These are phyloP conservation scores for Talaromyces nanjingensis DNA, from an alignment of 495 filamentous ascomycete genomes.

Conservation along the genomic window DNA sequence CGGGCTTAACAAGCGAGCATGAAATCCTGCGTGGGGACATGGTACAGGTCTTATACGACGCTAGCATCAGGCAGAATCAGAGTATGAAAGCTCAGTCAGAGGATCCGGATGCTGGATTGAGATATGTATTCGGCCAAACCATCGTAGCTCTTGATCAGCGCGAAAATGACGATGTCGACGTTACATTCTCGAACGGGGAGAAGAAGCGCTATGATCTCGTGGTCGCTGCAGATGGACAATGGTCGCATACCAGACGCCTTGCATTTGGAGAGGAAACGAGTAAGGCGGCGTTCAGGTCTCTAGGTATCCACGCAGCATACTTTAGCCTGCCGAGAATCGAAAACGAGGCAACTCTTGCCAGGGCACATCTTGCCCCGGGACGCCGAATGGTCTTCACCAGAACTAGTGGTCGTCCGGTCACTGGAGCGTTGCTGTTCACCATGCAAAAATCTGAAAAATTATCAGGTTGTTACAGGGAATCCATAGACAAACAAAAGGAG, in stretches of 20 bases:
- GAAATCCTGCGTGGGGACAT: no score
- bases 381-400: conserved; percentile 30
- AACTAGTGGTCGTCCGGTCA: conserved; percentile 23
- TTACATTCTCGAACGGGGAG: conserved; percentile 29
- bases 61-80: no score
- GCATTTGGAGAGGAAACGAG: conserved; percentile 19
- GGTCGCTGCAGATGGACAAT: conserved; percentile 42
- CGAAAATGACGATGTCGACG: conserved; percentile 12
- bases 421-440: conserved; percentile 32
- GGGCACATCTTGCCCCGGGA: conserved; percentile 23
- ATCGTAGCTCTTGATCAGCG: no score
- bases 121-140: no score
- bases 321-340: conserved; percentile 30
- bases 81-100: no score
- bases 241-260: conserved; percentile 32
- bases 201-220: conserved; percentile 37
- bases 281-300: conserved; percentile 14
- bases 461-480: conserved; percentile 10
- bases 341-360: conserved; percentile 27
- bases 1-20: no score
- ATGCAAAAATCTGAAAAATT: conserved; percentile 18
- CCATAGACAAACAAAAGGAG: conserved; percentile 26
- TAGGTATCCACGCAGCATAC: conserved; percentile 26
- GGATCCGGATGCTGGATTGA: no score
- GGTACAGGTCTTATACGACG: no score